phyloP scores from a whole-genome alignment of 352 stramenopile species.

The Pythium sukuiense region DNA sequence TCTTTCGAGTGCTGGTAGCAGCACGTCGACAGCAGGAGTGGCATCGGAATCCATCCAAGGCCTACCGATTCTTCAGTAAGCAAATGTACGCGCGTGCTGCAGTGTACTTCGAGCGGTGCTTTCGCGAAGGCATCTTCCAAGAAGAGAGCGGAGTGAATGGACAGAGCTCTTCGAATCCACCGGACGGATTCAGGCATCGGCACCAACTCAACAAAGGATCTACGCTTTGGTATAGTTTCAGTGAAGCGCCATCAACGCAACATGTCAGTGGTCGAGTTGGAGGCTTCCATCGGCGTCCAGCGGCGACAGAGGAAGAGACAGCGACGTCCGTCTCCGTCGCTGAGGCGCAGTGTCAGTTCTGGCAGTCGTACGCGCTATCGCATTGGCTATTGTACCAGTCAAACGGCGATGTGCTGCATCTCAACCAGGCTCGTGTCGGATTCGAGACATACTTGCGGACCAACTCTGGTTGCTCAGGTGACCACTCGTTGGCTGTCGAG shows the following conservation, averaged over 20 bases:
- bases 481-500: not conserved
- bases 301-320: conserved; percentile 9
- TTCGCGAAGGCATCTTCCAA: conserved; percentile 40
- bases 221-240: conserved; percentile 58
- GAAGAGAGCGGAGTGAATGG: not conserved
- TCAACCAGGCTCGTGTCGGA: conserved; percentile 39
- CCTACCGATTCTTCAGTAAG: conserved; percentile 35
- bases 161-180: not conserved
- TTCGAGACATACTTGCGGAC: conserved; percentile 43
- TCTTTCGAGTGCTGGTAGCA: conserved; percentile 36
- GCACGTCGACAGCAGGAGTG: conserved; percentile 42
- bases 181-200: not conserved
- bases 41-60: conserved; percentile 55
- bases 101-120: conserved; percentile 51
- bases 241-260: conserved; percentile 14
- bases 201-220: conserved; percentile 25
- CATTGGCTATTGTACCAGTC: conserved; percentile 57
- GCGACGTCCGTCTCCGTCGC: not conserved
- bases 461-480: not conserved
- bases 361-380: conserved; percentile 53
- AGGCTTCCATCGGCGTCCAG: not conserved
- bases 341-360: conserved; percentile 42
- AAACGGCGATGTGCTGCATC: conserved; percentile 41
- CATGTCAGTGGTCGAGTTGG: conserved; percentile 14
- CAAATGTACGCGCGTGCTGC: conserved; percentile 45